Percentiles rank a stretch among this genome's conserved stretches.
Conservation (phyloP, 2,329 filamentous ascomycete species). For the Colletotrichum sp. region DNA sequence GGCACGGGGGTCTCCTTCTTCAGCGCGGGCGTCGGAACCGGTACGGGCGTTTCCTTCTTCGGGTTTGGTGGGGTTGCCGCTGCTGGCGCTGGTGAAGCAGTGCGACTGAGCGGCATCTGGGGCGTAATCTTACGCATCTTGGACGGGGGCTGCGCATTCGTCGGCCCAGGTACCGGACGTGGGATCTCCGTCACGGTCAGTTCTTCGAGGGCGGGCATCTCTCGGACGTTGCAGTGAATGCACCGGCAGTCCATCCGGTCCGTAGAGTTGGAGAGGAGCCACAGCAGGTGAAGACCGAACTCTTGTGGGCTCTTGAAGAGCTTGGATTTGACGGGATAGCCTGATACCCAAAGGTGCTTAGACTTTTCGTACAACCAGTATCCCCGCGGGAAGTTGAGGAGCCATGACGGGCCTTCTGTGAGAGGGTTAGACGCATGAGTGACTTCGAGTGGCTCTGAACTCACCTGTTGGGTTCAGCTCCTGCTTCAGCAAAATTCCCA, state of each 20-base stretch:
- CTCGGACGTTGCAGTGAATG: constrained; percentile 49
- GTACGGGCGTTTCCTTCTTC: constrained; percentile 16
- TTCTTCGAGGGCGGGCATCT: constrained; percentile 5
- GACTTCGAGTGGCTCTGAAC: constrained; percentile 29
- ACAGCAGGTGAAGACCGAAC: constrained; percentile 57
- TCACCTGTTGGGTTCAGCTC: constrained; percentile 39
- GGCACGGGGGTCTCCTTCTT: constrained; percentile 13
- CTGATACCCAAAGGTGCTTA: constrained; percentile 55
- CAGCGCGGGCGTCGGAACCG: neutral
- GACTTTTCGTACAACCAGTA: constrained; percentile 55
- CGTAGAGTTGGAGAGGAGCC: constrained; percentile 53
- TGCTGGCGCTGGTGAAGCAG: constrained; percentile 3
- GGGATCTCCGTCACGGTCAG: constrained; percentile 5
- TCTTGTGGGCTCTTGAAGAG: constrained; percentile 59
- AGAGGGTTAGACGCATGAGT: constrained; percentile 33
- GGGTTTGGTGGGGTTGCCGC: neutral
- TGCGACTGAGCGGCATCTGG: neutral
- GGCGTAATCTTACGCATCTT: constrained; percentile 20
- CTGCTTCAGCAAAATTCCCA: constrained; percentile 51
- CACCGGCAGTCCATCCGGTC: constrained; percentile 58
- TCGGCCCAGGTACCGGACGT: neutral
- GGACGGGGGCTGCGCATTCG: constrained; percentile 20
- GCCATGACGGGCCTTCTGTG: constrained; percentile 48
- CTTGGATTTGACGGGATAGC: constrained; percentile 52
- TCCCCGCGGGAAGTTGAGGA: constrained; percentile 47